Evolutionary conservation across 164 flowering plant genomes (phyloP), one percentile per base, ranked within the genome.

Genomic region (Dillenia turbinata): DNA sequence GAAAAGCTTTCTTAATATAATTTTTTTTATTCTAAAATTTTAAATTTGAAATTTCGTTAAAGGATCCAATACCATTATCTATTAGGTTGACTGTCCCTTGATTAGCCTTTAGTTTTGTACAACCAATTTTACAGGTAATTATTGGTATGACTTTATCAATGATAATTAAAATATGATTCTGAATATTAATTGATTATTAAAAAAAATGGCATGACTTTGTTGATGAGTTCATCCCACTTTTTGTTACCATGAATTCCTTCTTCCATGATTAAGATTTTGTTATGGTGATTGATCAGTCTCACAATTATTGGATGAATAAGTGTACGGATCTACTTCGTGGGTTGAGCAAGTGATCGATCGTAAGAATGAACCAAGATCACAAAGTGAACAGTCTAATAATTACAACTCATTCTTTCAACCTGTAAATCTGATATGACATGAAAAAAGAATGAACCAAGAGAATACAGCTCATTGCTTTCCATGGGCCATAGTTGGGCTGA

Each of bases 401-500:
- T n/a, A n/a, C n/a, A n/a, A n/a, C n/a, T n/a, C n/a, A n/a, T n/a
- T n/a, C n/a, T n/a, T n/a, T n/a, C n/a, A n/a, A n/a, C n/a, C n/a
- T n/a, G n/a, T n/a, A n/a, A n/a, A n/a, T n/a, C n/a, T n/a, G n/a
- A n/a, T n/a, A n/a, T n/a, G n/a, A n/a, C n/a, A n/a, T n/a, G n/a
- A n/a, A n/a, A n/a, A n/a, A n/a, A n/a, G n/a, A n/a, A n/a, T 85
- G 11, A 80, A 78, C 24, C 63, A 63, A 1, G 76, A 70, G 3
- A 76, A 69, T 7, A 9, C 52, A 12, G 70, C 73, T 11, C 92
- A 83, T 62, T 85, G 88, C 59, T 87, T 85, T 64, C 63, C 78
- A 2, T 80, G 77, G 0, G 78, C 71, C 49, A 26, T 56, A 0
- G 53, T 78, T 10, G 85, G 88, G 16, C 69, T 83, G 8, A 62